Evolutionary conservation across 768 basidiomycete species (phyloP), one percentile per base, ranked within the genome.

Genomic region (Hygrophoropsis aurantiaca): DNA sequence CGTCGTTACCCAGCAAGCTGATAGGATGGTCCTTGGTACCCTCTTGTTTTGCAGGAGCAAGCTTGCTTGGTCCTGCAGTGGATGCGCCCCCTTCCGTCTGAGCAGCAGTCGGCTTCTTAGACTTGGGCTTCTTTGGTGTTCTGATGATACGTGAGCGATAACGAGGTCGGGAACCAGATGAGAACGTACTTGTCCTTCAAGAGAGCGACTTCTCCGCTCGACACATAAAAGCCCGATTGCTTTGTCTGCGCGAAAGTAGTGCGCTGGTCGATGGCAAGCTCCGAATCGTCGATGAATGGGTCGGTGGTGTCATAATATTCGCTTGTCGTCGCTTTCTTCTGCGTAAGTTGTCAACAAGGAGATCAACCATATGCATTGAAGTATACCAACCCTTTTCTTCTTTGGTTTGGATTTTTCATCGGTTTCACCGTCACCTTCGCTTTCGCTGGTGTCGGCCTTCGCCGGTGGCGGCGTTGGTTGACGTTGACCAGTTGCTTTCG

Each of bases 211-310:
- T 90, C 86, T 2, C 94, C 94, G 25, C 80, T 80, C 5, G 87
- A 89, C 9, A 97, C 94, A 59, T 94, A 95, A 73, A 94, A 97
- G 1, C 91, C 92, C 49, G 87, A 84, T 58, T 94, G 91, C 65
- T 88, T 91, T 4, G 94, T 95, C 65, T 91, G 85, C 4, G 88
- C 91, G 57, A 94, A 89, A 69, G 80, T 91, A 2, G 87, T 93
- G 4, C 95, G 85, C 61, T 94, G 84, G 70, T 98, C 94, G 38
- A 94, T 71, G 20, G 82, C 85, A 46, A 95, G 74, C 61, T 98
- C 95, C 2, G 92, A 91, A 68, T 99, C 97, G 74, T 99, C 97
- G 60, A 99, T 97, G 71, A 98, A 98, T 0, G 91, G 88, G 69
- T 99, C 97, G 0, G 76, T 71, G 16, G 85, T 74, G 70, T 99